Conservation (phyloP, 495 filamentous ascomycete species). For the Cetradonia linearis region DNA sequence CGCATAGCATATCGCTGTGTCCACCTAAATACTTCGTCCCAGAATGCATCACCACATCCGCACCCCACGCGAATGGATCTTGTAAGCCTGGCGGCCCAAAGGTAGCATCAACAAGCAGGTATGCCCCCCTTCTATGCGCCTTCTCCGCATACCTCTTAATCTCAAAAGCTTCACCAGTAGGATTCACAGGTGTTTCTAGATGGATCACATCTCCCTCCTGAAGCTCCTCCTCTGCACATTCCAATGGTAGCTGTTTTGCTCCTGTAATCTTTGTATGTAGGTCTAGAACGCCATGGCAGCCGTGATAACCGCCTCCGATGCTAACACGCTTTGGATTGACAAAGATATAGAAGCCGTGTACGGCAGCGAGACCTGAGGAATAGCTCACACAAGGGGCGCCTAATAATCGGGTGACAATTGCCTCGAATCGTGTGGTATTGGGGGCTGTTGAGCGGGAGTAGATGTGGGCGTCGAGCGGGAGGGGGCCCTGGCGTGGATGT, state of each 20-base stretch:
- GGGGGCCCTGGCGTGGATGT: slow-evolving; percentile 5
- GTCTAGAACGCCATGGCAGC: slow-evolving; percentile 72
- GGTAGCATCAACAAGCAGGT: slow-evolving; percentile 77
- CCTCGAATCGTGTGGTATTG: slow-evolving; percentile 73
- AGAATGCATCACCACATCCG: slow-evolving; percentile 78
- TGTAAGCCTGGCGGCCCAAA: slow-evolving; percentile 87
- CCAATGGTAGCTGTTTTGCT: slow-evolving; percentile 53
- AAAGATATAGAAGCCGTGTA: slow-evolving; percentile 69
- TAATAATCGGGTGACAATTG: slow-evolving; percentile 62
- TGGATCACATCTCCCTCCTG: slow-evolving; percentile 74
- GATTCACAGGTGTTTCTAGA: slow-evolving; percentile 88
- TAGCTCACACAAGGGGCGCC: slow-evolving; percentile 63
- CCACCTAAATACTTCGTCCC: slow-evolving; percentile 95
- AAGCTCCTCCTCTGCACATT: slow-evolving; percentile 46
- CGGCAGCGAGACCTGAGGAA: slow-evolving; percentile 73
- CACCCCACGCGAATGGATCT: slow-evolving; percentile 72
- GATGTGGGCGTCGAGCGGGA: slow-evolving; percentile 37
- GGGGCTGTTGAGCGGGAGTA: slow-evolving; percentile 74
- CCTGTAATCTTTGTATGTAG: slow-evolving; percentile 62
- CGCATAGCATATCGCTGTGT: slow-evolving; percentile 82
- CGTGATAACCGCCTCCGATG: slow-evolving; percentile 81
- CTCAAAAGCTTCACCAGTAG: slow-evolving; percentile 66
- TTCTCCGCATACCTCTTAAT: slow-evolving; percentile 57
- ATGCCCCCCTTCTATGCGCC: slow-evolving; percentile 62
- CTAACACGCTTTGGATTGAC: slow-evolving; percentile 69